These are phyloP conservation scores for Penicillium sp. DNA, from an alignment of 2,329 filamentous ascomycete genomes.

Conservation along the genomic window DNA sequence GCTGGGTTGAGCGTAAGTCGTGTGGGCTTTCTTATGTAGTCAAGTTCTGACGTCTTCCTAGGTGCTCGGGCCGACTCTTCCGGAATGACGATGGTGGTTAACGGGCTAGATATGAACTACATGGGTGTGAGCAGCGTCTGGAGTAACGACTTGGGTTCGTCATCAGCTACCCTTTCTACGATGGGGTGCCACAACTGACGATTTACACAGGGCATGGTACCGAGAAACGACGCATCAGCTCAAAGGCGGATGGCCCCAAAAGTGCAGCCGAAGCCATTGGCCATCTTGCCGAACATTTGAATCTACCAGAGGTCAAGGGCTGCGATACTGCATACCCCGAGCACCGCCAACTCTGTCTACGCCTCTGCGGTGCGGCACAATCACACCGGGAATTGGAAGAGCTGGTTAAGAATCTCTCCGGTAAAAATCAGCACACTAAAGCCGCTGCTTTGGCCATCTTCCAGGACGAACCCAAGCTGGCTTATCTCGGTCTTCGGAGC, in stretches of 20 bases:
- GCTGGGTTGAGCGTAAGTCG: conserved; percentile 50
- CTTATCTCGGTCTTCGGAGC: conserved; percentile 52
- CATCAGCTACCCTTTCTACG: not conserved
- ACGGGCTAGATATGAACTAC: conserved; percentile 57
- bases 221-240: conserved; percentile 29
- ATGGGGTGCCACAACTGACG: conserved; percentile 1
- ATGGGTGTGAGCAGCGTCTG: conserved; percentile 57
- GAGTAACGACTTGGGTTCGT: conserved; percentile 52
- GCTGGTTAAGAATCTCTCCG: conserved; percentile 49
- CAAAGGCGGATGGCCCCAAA: conserved; percentile 22
- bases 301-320: conserved; percentile 50
- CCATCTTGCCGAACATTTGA: conserved; percentile 48
- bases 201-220: conserved; percentile 30
- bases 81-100: conserved; percentile 52
- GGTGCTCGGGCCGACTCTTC: conserved; percentile 39
- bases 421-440: conserved; percentile 55
- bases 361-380: conserved; percentile 56
- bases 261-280: conserved; percentile 43
- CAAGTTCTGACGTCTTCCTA: conserved; percentile 12
- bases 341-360: conserved; percentile 57
- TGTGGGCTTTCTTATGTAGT: not conserved
- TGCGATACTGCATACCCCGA: conserved; percentile 50
- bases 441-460: conserved; percentile 60
- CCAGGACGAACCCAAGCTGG: conserved; percentile 56
- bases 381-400: conserved; percentile 48